Conservation (phyloP, 2,329 filamentous ascomycete genomes). For the Penicillium sp. region DNA sequence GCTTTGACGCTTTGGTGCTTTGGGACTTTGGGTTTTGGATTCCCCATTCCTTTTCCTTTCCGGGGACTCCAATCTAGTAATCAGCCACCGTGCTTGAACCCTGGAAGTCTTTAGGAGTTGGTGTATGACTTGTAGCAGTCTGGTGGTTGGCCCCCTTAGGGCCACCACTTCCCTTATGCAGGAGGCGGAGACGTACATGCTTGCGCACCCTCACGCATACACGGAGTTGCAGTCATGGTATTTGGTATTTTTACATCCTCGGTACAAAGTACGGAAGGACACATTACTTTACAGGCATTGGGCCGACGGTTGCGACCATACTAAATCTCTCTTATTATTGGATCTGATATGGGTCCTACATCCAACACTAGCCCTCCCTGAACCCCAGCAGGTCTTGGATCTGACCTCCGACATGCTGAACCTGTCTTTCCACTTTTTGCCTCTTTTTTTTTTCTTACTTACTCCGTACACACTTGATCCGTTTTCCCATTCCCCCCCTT, state of each 20-base stretch:
- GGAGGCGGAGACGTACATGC: constrained; percentile 22
- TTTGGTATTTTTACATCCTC: constrained; percentile 2
- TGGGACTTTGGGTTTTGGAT: constrained; percentile 19
- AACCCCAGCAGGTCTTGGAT: constrained; percentile 18
- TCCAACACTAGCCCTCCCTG: constrained; percentile 1
- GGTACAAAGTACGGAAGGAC: too few species aligned
- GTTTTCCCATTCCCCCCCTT: neutral
- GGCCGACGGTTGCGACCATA: constrained; percentile 29
- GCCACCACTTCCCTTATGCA: constrained; percentile 23
- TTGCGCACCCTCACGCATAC: constrained; percentile 15
- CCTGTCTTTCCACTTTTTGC: constrained; percentile 7
- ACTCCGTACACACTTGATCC: neutral
- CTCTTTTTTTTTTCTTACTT: constrained; percentile 5
- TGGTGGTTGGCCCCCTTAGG: constrained; percentile 5
- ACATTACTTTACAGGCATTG: constrained; percentile 6
- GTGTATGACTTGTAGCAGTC: neutral
- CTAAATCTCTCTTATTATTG: constrained; percentile 33
- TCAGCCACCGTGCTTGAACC: constrained; percentile 31
- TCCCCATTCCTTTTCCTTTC: constrained; percentile 25
- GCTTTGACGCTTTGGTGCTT: neutral
- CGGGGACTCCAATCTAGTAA: constrained; percentile 18
- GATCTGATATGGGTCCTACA: constrained; percentile 34
- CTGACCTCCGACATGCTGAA: constrained; percentile 14
- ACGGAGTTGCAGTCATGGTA: constrained; percentile 6
- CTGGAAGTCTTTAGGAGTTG: neutral